Evolutionary conservation across 306 rosid genomes (phyloP).

Genomic region (Cicer yamashitae): DNA sequence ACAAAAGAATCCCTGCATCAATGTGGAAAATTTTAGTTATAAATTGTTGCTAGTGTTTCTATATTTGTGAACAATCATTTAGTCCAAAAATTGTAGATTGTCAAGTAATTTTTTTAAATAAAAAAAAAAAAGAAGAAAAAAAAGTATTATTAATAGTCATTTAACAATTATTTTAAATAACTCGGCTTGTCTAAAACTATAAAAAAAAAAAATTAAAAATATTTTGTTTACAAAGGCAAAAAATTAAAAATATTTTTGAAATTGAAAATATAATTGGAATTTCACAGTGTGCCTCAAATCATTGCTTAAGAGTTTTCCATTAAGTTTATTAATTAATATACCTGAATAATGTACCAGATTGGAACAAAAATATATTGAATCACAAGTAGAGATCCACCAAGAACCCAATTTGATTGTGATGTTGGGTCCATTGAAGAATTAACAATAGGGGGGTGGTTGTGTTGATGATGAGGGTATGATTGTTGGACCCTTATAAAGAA

Average conservation of each 20-base stretch:
- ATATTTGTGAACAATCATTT: too few species aligned
- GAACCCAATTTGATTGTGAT: constrained; percentile 52
- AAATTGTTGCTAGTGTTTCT: not conserved
- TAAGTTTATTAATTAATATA: too few species aligned
- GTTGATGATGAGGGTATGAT: constrained; percentile 41
- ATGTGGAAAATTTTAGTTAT: not conserved
- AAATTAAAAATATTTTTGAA: too few species aligned
- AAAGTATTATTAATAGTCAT: too few species aligned
- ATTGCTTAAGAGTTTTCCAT: too few species aligned
- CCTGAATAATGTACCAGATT: constrained; percentile 62
- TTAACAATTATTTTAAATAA: too few species aligned
- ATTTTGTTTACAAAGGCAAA: too few species aligned
- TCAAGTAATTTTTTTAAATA: not conserved
- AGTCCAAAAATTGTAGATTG: not conserved
- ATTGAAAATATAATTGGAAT: too few species aligned
- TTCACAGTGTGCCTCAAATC: too few species aligned
- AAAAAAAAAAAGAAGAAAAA: too few species aligned
- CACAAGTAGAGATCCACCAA: constrained; percentile 57
- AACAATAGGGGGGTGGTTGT: not conserved
- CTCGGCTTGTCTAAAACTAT: not conserved
- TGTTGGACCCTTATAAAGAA: constrained; percentile 60
- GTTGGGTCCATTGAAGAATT: constrained; percentile 36
- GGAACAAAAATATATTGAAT: constrained; percentile 46
- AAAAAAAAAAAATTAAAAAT: too few species aligned
- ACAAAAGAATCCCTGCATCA: constrained; percentile 45